Evolutionary conservation across 73 alveolate species (phyloP).

Genomic region (Diophrys sp.): DNA sequence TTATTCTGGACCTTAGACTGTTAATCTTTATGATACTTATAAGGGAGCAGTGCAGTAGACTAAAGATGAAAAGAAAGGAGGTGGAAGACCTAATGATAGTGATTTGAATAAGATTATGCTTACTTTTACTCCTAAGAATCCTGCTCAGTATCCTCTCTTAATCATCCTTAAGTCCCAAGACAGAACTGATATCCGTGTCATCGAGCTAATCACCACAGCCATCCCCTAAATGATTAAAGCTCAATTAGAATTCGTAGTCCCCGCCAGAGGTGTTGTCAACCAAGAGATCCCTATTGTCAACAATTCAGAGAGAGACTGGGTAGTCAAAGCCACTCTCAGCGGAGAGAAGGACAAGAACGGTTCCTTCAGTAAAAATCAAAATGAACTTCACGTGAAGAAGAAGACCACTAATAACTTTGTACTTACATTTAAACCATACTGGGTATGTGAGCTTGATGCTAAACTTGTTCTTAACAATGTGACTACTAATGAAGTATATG

Average conservation of each 20-base stretch:
- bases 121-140: constrained; percentile 67
- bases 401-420: constrained; percentile 69
- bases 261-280: constrained; percentile 86
- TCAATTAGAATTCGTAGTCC: constrained; percentile 91
- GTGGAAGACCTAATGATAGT: constrained; percentile 32
- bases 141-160: constrained; percentile 78
- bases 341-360: constrained; percentile 39
- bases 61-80: constrained; percentile 27
- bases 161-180: constrained; percentile 69
- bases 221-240: constrained; percentile 95
- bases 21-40: constrained; percentile 36
- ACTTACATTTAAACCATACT: constrained; percentile 90
- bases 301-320: constrained; percentile 94
- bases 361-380: constrained; percentile 22
- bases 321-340: constrained; percentile 77
- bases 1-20: constrained; percentile 52
- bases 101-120: constrained; percentile 40
- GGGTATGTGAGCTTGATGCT: constrained; percentile 82
- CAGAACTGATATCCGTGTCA: constrained; percentile 94
- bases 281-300: constrained; percentile 97
- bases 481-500: constrained; percentile 89
- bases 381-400: constrained; percentile 75
- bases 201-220: constrained; percentile 88
- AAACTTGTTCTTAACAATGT: constrained; percentile 82
- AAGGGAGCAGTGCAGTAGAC: constrained; percentile 21